Conservation (phyloP, 2,329 filamentous ascomycete species). For the Penicillium paneum region DNA sequence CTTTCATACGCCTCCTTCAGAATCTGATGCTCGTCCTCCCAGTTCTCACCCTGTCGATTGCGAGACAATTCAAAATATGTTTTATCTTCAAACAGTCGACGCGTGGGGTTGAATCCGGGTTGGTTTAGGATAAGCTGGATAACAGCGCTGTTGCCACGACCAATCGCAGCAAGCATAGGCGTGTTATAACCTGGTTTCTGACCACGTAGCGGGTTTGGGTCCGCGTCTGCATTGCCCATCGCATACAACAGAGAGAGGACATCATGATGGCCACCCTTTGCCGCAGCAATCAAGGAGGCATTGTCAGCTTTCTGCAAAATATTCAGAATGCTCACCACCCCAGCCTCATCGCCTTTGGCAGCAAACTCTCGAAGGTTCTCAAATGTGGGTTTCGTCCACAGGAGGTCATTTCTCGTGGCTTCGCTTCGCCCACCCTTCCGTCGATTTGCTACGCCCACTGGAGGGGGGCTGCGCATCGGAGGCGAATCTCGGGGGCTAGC, state of each 20-base stretch:
- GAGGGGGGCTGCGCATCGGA: conserved; percentile 44
- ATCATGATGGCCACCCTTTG: conserved; percentile 84
- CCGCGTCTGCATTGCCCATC: conserved; percentile 63
- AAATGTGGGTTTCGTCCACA: conserved; percentile 51
- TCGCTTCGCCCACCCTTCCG: conserved; percentile 50
- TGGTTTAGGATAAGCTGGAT: conserved; percentile 76
- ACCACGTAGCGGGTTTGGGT: conserved; percentile 62
- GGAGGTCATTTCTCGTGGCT: conserved; percentile 48
- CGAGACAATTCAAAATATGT: conserved; percentile 86
- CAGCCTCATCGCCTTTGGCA: conserved; percentile 49
- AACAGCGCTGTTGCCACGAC: conserved; percentile 79
- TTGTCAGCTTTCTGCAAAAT: conserved; percentile 64
- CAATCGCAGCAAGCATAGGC: conserved; percentile 91
- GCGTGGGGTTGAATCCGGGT: conserved; percentile 76
- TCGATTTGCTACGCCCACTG: conserved; percentile 31
- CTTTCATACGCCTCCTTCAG: conserved; percentile 63
- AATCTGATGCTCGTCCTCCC: conserved; percentile 81
- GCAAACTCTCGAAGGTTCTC: conserved; percentile 50
- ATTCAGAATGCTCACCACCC: conserved; percentile 50
- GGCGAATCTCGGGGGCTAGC: conserved; percentile 43
- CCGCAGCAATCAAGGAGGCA: conserved; percentile 84
- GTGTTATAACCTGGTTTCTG: conserved; percentile 72
- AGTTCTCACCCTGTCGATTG: conserved; percentile 77
- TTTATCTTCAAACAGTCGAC: conserved; percentile 66
- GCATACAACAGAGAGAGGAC: conserved; percentile 76